Conservation (phyloP, 106 monocot species). For the Posidonia australis region DNA sequence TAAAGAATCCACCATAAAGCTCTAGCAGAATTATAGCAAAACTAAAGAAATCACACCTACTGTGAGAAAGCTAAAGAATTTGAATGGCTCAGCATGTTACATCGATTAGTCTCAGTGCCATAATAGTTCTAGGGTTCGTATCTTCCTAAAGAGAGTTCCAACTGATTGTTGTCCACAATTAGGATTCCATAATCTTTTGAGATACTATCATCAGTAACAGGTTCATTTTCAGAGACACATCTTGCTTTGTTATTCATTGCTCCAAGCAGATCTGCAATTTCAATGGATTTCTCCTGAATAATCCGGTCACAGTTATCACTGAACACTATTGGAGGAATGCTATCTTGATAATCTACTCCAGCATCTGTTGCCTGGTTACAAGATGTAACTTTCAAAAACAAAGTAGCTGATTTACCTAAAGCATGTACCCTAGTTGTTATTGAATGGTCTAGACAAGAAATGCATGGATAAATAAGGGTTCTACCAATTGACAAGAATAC, state of each 20-base stretch:
- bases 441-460: too few species aligned
- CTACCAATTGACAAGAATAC: too few species aligned
- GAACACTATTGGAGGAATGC: background rate
- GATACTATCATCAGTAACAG: background rate
- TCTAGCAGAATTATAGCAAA: too few species aligned
- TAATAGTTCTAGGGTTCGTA: background rate
- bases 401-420: background rate
- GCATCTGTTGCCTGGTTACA: background rate
- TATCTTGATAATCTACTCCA: background rate
- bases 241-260: background rate
- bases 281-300: background rate
- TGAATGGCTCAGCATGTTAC: slow-evolving; percentile 5
- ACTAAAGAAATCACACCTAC: background rate
- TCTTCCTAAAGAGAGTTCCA: slow-evolving; percentile 9
- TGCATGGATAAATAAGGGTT: too few species aligned
- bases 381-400: background rate
- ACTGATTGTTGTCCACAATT: slow-evolving; percentile 1
- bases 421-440: background rate
- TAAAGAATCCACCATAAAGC: too few species aligned
- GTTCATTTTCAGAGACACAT: background rate
- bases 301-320: background rate
- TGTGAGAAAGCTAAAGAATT: slow-evolving; percentile 3
- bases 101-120: background rate
- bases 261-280: slow-evolving; percentile 11
- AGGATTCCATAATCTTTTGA: background rate